phyloP scores from a whole-genome alignment of 2,329 filamentous ascomycete genomes.

The Alternaria gaisen region DNA sequence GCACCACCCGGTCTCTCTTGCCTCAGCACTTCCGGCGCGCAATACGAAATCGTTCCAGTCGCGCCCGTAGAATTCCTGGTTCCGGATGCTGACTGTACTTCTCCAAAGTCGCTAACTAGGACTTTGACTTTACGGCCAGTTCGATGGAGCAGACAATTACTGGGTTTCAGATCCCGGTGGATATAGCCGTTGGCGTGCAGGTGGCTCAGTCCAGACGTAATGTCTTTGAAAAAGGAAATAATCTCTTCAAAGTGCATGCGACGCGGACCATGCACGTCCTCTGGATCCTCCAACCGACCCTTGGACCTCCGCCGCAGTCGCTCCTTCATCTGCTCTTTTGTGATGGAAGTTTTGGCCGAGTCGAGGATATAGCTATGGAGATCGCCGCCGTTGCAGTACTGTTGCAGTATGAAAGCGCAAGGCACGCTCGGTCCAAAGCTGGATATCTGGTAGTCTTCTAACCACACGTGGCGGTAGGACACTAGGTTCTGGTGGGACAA shows the following conservation, averaged over 20 bases:
- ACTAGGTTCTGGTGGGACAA: conserved; percentile 95
- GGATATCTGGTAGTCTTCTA: conserved; percentile 85
- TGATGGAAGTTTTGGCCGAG: conserved; percentile 66
- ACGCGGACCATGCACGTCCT: conserved; percentile 61
- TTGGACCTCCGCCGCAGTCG: conserved; percentile 83
- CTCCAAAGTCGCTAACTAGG: conserved; percentile 96
- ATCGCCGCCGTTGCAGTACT: conserved; percentile 96
- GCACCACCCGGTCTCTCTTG: conserved; percentile 69
- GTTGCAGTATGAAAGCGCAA: conserved; percentile 95
- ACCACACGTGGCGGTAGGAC: conserved; percentile 96
- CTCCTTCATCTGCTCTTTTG: conserved; percentile 88
- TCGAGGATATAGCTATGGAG: conserved; percentile 87
- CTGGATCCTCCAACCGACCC: conserved; percentile 72
- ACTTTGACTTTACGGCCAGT: conserved; percentile 77
- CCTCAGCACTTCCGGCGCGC: conserved; percentile 89
- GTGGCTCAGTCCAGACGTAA: conserved; percentile 89
- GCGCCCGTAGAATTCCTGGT: conserved; percentile 89
- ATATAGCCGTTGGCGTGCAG: conserved; percentile 93
- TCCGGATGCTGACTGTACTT: conserved; percentile 86
- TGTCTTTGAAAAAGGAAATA: conserved; percentile 94
- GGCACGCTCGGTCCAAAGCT: conserved; percentile 89
- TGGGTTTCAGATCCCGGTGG: conserved; percentile 94
- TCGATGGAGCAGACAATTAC: conserved; percentile 88
- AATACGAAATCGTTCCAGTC: conserved; percentile 97
- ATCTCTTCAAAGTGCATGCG: conserved; percentile 85